Evolutionary conservation across 108 stramenopile genomes (phyloP), one percentile per base, ranked within the genome.

Genomic region (Schizochytrium sp.): DNA sequence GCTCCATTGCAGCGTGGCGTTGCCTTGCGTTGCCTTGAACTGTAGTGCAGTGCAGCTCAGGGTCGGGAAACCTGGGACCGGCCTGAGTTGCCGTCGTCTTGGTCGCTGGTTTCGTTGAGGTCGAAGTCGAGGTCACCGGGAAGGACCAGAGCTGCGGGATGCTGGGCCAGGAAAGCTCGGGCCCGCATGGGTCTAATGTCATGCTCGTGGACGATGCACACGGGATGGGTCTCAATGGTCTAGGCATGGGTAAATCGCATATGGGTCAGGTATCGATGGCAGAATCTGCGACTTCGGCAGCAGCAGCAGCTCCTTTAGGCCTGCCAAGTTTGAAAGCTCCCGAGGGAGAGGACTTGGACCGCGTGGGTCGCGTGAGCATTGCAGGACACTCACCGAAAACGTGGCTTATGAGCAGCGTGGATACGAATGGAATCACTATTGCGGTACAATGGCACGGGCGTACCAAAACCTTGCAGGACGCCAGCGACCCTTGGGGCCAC

Each of bases 351-450:
- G 64, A 69, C 15, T 44, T 69, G 40, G 64, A 69, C 8, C 64
- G 64, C 64, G 64, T 69, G 8, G 64, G 64, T 44, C 64, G 64
- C 64, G 64, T 69, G 10, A 69, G 64, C 64, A 69, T 69, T 44
- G 64, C 64, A 38, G 64, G 64, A 12, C 64, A 69, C 64, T 69
- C 64, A 38, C 64, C 64, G 5, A 69, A 69, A 69, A 69, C 64
- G 3, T 69, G 64, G 64, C 64, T 69, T 3, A 69, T 69, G 64
- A 69, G 64, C 64, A 69, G 64, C 2, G 64, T 69, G 42, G 64
- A 69, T 44, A 69, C 64, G 42, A 69, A 69, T 2, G 64, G 64
- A 0, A 69, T 69, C 64, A 69, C 64, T 44, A 69, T 69, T 44
- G 64, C 64, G 10, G 64, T 69, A 15, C 64, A 69, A 44, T 69